phyloP scores from a whole-genome alignment of 306 rosid species.

The Ziziphus jujuba region DNA sequence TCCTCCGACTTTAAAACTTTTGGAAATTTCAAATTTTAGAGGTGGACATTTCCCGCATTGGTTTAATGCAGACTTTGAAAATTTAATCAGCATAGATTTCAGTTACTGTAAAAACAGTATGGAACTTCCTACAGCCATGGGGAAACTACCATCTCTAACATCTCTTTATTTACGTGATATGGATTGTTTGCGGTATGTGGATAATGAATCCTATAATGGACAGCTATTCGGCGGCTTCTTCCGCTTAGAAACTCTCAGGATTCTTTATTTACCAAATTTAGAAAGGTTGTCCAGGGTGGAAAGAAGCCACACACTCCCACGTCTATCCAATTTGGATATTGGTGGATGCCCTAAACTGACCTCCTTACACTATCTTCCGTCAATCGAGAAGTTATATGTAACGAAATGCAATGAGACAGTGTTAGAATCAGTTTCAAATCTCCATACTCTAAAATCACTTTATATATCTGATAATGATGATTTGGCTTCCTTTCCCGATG shows the following conservation, averaged over 20 bases:
- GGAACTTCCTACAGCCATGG: constrained; percentile 7
- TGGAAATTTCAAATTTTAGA: neutral
- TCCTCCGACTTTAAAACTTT: neutral
- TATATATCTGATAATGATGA: neutral
- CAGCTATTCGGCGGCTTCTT: neutral
- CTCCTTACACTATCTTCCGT: neutral
- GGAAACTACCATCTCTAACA: constrained; percentile 1
- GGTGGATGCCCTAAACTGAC: neutral
- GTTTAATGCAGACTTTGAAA: neutral
- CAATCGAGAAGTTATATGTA: neutral
- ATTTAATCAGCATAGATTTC: neutral
- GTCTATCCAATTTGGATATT: neutral
- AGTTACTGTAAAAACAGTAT: neutral
- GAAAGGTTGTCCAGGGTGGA: constrained; percentile 9
- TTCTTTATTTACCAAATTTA: neutral
- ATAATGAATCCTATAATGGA: neutral
- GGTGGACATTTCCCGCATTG: constrained; percentile 6
- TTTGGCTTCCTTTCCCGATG: neutral
- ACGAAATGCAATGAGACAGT: neutral
- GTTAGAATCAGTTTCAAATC: neutral
- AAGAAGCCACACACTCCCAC: neutral
- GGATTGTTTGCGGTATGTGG: neutral
- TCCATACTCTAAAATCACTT: neutral
- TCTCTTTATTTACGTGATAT: neutral
- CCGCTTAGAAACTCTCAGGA: neutral